Evolutionary conservation across 257 asterid genomes (phyloP).

Genomic region (Solanum piurae): DNA sequence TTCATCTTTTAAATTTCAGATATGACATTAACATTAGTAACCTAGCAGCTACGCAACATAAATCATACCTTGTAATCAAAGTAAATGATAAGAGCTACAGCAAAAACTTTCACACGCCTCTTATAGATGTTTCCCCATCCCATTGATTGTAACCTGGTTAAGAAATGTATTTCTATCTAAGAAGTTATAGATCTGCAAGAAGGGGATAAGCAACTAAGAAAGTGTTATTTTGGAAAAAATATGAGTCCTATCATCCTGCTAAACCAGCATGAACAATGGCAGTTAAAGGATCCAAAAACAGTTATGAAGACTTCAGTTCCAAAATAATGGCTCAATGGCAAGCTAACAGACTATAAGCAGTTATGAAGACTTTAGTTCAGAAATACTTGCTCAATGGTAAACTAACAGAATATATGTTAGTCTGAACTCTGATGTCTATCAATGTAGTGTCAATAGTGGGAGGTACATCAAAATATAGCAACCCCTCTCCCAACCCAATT

Average conservation of each 20-base stretch:
- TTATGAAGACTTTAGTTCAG: neutral
- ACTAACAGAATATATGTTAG: neutral
- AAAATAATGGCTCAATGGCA: neutral
- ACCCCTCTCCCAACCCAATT: neutral
- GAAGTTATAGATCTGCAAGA: neutral
- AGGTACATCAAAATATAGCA: neutral
- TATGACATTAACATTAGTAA: constrained; percentile 3
- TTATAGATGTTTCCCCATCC: constrained; percentile 83
- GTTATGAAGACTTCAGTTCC: neutral
- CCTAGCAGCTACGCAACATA: neutral
- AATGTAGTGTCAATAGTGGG: neutral
- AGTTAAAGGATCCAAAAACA: neutral
- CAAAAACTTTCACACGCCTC: constrained; percentile 81
- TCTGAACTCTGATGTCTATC: neutral
- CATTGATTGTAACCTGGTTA: constrained; percentile 19
- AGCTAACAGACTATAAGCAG: neutral
- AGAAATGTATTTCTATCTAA: neutral
- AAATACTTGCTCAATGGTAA: neutral
- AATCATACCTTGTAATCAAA: constrained; percentile 81
- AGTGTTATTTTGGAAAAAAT: neutral
- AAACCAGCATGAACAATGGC: neutral
- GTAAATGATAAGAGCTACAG: constrained; percentile 72
- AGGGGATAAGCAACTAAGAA: neutral
- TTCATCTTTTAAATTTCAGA: neutral
- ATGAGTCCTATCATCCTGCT: neutral